Evolutionary conservation across 768 basidiomycete genomes (phyloP).

Genomic region (Boletus rubescentipes): DNA sequence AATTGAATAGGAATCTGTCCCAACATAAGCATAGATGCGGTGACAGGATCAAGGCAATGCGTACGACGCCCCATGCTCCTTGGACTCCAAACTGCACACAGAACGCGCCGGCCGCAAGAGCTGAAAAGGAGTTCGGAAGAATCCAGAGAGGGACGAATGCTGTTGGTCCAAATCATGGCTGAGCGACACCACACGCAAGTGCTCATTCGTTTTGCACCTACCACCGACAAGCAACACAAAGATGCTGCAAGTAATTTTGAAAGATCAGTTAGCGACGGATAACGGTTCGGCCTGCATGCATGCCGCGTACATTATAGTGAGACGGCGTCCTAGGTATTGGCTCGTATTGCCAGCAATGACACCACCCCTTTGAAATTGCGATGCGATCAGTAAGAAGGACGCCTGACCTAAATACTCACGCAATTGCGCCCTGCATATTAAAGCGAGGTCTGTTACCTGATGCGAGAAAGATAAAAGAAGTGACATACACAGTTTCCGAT

Average conservation of each 20-base stretch:
- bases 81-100: constrained; percentile 87
- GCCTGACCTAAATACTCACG: constrained; percentile 28
- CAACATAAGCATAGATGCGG: background rate
- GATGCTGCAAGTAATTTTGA: constrained; percentile 7
- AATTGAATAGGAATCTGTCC: constrained; percentile 70
- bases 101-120: constrained; percentile 81
- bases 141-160: constrained; percentile 83
- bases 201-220: constrained; percentile 2
- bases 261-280: background rate
- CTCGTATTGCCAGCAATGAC: constrained; percentile 67
- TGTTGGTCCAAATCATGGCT: constrained; percentile 3
- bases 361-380: constrained; percentile 50
- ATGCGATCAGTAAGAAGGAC: constrained; percentile 13
- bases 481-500: constrained; percentile 65
- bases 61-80: constrained; percentile 85
- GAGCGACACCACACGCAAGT: background rate
- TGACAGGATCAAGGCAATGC: constrained; percentile 21
- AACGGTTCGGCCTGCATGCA: background rate
- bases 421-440: constrained; percentile 40
- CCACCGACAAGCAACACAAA: constrained; percentile 29
- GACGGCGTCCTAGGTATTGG: constrained; percentile 79
- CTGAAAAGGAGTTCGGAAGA: constrained; percentile 64
- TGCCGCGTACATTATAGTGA: constrained; percentile 59
- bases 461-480: background rate
- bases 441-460: background rate